Evolutionary conservation across 768 basidiomycete genomes (phyloP), one percentile per base, ranked within the genome.

Genomic region (Dentipellis sp.): DNA sequence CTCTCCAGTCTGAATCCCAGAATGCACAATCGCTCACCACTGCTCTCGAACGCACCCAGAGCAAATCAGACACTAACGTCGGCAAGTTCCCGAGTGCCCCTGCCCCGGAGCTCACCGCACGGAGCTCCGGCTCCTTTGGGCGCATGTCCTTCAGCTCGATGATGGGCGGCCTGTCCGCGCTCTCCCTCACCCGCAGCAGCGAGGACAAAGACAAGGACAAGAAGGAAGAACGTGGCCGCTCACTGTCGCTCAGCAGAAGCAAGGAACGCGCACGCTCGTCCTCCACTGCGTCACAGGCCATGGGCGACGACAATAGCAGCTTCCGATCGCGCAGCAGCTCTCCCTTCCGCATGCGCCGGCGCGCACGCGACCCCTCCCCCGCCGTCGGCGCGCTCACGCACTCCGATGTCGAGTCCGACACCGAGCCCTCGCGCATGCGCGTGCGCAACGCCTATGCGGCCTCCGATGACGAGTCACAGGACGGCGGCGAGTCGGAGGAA

Each of bases 281-380:
- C 19, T 59, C 68, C 40, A 60, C 62, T 19, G 78, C 79, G n/a
- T 76, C 77, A 52, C 79, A 77, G 51, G 57, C 58, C 46, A 64
- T 52, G 29, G 37, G 62, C 42, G 60, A 62, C n/a, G 58, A 62
- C 36, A 62, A 70, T 46, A 54, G 66, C 34, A 69, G 69, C 4
- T 74, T 76, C 10, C 86, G 87, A 56, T 78, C 86, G 12, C 83
- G 91, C 39, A 86, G 88, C 48, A 76, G 84, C 62, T 91, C 91
- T 2, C 89, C 94, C 42, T 95, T 97, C 67, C 74, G 74, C 45
- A 79, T 91, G 56, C 77, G 89, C 45, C 77, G 88, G 36, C 78
- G 82, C 56, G 72, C 78, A 9, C 73, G 79, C 52, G 76, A 77
- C 78, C 76, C 39, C 68, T 84, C 65, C 73, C 78, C 69, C 56